Conservation (phyloP, 2,329 filamentous ascomycete species). For the Claviceps quebecensis region DNA sequence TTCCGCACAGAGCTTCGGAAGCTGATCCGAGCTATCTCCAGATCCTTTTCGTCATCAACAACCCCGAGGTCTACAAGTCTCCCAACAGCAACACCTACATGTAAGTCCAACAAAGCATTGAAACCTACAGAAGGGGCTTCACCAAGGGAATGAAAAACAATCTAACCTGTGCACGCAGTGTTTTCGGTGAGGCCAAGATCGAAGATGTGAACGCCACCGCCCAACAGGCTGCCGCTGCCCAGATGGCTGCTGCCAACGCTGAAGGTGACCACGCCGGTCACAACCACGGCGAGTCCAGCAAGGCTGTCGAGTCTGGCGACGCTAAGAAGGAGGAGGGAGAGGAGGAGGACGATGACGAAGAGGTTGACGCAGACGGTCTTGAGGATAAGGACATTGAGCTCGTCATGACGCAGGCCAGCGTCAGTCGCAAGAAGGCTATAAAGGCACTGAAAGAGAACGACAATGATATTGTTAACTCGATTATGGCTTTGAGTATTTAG, state of each 20-base stretch:
- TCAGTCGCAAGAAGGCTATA: slow-evolving; percentile 95
- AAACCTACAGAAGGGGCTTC: neutral
- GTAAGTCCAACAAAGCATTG: slow-evolving; percentile 40
- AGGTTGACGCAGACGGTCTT: slow-evolving; percentile 85
- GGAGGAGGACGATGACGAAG: slow-evolving; percentile 86
- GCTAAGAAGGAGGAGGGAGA: slow-evolving; percentile 76
- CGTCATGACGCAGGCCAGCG: slow-evolving; percentile 94
- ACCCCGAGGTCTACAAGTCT: slow-evolving; percentile 98
- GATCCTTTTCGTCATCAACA: slow-evolving; percentile 99
- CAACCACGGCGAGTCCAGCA: slow-evolving; percentile 55
- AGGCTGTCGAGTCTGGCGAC: slow-evolving; percentile 47
- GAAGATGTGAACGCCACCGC: slow-evolving; percentile 98
- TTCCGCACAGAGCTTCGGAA: slow-evolving; percentile 6
- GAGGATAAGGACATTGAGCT: slow-evolving; percentile 99
- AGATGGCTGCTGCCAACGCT: slow-evolving; percentile 62
- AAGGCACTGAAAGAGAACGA: slow-evolving; percentile 99
- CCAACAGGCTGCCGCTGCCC: slow-evolving; percentile 76
- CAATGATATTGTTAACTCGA: slow-evolving; percentile 99
- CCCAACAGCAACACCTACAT: slow-evolving; percentile 99
- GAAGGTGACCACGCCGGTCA: slow-evolving; percentile 57
- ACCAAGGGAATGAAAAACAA: neutral
- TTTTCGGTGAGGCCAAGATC: slow-evolving; percentile 99
- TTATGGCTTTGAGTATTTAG: slow-evolving; percentile 92
- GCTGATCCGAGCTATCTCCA: slow-evolving; percentile 25
- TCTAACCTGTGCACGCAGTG: slow-evolving; percentile 37